Conservation (phyloP, 1,284 basidiomycete genomes). For the Trametes versicolor region DNA sequence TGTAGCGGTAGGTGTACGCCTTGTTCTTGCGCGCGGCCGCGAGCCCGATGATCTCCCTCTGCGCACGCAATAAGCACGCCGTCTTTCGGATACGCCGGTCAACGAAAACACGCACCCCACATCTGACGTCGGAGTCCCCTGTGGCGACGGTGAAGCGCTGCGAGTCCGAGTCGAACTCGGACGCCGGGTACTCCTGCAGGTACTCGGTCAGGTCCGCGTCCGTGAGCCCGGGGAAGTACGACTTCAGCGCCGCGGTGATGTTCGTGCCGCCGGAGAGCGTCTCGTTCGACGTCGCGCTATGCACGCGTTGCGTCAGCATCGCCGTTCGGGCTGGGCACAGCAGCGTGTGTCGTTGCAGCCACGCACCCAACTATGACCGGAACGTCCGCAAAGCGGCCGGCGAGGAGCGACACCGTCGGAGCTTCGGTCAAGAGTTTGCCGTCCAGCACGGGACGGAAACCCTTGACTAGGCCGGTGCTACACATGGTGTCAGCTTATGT, state of each 20-base stretch:
- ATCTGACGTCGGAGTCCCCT: slow-evolving; percentile 59
- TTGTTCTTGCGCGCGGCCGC: slow-evolving; percentile 46
- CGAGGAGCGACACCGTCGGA: slow-evolving; percentile 55
- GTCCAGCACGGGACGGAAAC: slow-evolving; percentile 57
- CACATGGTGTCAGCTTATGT: neutral
- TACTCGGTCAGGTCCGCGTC: slow-evolving; percentile 50
- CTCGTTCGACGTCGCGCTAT: slow-evolving; percentile 65
- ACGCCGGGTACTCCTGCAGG: slow-evolving; percentile 50
- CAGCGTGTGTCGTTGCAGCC: neutral
- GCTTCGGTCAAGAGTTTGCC: slow-evolving; percentile 56
- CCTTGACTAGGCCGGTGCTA: slow-evolving; percentile 52
- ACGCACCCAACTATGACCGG: slow-evolving; percentile 69
- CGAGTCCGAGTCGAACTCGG: slow-evolving; percentile 51
- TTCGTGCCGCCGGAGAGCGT: slow-evolving; percentile 53
- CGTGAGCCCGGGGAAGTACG: slow-evolving; percentile 56
- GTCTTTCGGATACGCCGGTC: neutral
- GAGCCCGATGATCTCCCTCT: slow-evolving; percentile 59
- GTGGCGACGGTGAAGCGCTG: slow-evolving; percentile 55
- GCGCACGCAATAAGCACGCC: neutral
- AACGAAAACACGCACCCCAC: slow-evolving; percentile 52
- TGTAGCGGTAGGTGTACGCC: slow-evolving; percentile 64
- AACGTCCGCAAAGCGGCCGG: slow-evolving; percentile 56
- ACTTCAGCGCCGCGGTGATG: slow-evolving; percentile 48
- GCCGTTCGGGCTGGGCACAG: neutral
- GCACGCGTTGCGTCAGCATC: neutral